Percentiles rank a stretch among this genome's conserved stretches.
phyloP scores from a whole-genome alignment of 1,139 yeast species.

The Scheffersomyces lignicola region DNA sequence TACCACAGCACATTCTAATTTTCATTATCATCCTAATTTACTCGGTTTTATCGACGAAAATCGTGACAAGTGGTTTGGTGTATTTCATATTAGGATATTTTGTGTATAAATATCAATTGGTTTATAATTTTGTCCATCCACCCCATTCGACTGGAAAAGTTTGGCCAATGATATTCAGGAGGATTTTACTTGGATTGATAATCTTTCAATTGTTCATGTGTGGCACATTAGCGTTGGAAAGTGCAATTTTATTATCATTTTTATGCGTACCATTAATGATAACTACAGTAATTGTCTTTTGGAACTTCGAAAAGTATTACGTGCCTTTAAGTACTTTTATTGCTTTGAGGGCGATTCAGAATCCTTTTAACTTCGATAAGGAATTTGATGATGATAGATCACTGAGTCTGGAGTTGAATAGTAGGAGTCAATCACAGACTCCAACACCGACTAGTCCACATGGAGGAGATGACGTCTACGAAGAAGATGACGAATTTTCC shows the following conservation, averaged over 20 bases:
- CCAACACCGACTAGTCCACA: constrained; percentile 4
- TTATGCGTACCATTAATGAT: constrained; percentile 54
- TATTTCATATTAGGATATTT: constrained; percentile 62
- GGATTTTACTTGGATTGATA: constrained; percentile 60
- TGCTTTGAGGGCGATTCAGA: constrained; percentile 61
- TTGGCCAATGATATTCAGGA: constrained; percentile 67
- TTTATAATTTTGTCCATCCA: constrained; percentile 68
- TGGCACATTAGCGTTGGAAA: constrained; percentile 67
- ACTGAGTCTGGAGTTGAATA: constrained; percentile 9
- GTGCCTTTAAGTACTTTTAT: constrained; percentile 60
- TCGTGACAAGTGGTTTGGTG: constrained; percentile 60
- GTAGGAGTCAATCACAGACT: constrained; percentile 5
- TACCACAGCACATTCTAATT: constrained; percentile 66
- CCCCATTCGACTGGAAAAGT: constrained; percentile 73
- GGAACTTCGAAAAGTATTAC: constrained; percentile 61
- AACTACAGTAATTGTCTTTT: constrained; percentile 47
- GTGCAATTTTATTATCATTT: constrained; percentile 53
- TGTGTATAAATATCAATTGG: constrained; percentile 65
- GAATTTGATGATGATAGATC: constrained; percentile 42
- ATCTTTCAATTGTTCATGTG: constrained; percentile 67
- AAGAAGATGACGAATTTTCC: constrained; percentile 1
- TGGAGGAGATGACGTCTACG: constrained; percentile 5
- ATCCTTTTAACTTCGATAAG: constrained; percentile 40
- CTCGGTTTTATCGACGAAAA: constrained; percentile 67
- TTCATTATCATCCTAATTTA: constrained; percentile 63